Evolutionary conservation across 2,329 filamentous ascomycete species (phyloP), one percentile per base, ranked within the genome.

Genomic region (Hymenoscyphus fraxineus): DNA sequence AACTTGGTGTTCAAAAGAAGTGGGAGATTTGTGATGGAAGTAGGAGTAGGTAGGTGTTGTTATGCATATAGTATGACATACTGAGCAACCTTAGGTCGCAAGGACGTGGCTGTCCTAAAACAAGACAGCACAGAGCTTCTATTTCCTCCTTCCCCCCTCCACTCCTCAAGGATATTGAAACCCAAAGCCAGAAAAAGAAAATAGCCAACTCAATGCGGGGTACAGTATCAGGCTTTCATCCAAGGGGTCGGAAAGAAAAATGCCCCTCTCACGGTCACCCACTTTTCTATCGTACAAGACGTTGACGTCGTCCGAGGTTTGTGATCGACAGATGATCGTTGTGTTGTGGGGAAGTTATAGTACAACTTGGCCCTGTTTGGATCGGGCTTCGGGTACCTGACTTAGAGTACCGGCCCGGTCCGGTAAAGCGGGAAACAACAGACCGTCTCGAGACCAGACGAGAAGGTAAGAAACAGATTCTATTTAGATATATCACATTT

Each of bases 61-160:
- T 19, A 54, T 35, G 35, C 35, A 35, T 35, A 7, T 5, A 35
- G 2, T 2, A 51, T 54, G 19, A 31, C 47, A 22, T 54, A 54
- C 19, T 54, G 47, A 22, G 13, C 47, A 54, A 19, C 19, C 47
- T 19, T n/a, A 35, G 9, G 35, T 35, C 35, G 47, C 47, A 15
- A 54, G 47, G 47, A 19, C 47, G 47, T 54, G 47, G 47, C 22
- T 54, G 47, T 54, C 19, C 19, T 54, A 54, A 54, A 54, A 54
- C 47, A 19, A 35, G 35, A 54, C 47, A 54, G 47, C 47, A 54
- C 47, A 54, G 47, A 54, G 9, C 47, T 27, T 54, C 13, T 19
- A 54, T 13, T 19, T 4, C 7, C 4, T 10, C 35, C 35, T 35
- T 10, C 6, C 35, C 6, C 35, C 4, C 35, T 10, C 6, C 35